Percentiles rank a stretch among this genome's conserved stretches.
Evolutionary conservation across 306 rosid genomes (phyloP).

Genomic region (Hippophae rhamnoides): DNA sequence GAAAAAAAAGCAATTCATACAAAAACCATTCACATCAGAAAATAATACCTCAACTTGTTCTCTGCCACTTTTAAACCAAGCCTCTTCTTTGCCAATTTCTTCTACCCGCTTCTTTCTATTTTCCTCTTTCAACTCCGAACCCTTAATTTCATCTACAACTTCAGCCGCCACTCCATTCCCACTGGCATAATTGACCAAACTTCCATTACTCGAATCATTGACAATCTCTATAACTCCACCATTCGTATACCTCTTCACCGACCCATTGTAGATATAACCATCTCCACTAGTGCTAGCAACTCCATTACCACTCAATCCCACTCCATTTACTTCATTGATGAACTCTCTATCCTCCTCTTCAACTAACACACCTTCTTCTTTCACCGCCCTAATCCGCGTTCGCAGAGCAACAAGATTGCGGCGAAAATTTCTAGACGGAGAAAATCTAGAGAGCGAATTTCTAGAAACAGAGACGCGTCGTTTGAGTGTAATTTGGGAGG

Average conservation of each 20-base stretch:
- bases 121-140: conserved; percentile 40
- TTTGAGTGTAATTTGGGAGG: conserved; percentile 35
- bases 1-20: neutral
- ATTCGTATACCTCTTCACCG: conserved; percentile 31
- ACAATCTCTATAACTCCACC: conserved; percentile 40
- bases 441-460: conserved; percentile 4
- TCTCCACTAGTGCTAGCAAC: conserved; percentile 26
- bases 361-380: conserved; percentile 42
- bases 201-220: conserved; percentile 36
- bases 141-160: conserved; percentile 29
- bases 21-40: conserved; percentile 13
- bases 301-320: conserved; percentile 58
- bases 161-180: conserved; percentile 43
- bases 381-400: conserved; percentile 39
- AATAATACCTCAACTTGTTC: conserved; percentile 47
- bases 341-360: conserved; percentile 37
- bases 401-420: conserved; percentile 16
- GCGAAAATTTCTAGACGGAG: conserved; percentile 18
- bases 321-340: conserved; percentile 38
- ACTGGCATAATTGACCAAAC: conserved; percentile 52
- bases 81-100: conserved; percentile 93
- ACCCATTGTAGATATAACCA: conserved; percentile 28
- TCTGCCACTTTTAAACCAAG: conserved; percentile 63
- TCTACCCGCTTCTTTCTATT: conserved; percentile 87
- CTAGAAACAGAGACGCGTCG: conserved; percentile 31